Percentiles rank a stretch among this genome's conserved stretches.
Conservation (phyloP, 2,329 filamentous ascomycete species). For the Fusarium succisae region DNA sequence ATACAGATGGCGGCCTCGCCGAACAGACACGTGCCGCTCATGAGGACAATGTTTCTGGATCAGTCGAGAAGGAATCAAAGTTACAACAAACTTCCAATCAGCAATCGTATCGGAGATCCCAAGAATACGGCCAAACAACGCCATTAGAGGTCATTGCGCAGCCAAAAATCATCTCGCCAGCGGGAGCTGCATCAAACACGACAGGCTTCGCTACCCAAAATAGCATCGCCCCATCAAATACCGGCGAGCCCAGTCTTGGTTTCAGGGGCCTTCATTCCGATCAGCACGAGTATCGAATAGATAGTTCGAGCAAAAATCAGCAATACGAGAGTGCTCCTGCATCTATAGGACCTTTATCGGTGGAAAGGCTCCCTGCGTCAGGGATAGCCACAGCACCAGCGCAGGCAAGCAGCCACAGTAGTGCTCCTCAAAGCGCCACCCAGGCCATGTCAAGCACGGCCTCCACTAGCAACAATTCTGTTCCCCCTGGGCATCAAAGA, state of each 20-base stretch:
- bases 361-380: constrained; percentile 22
- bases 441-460: constrained; percentile 30
- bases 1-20: constrained; percentile 22
- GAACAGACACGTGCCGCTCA: constrained; percentile 32
- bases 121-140: neutral
- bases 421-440: constrained; percentile 32
- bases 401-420: constrained; percentile 33
- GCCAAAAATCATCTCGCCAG: constrained; percentile 32
- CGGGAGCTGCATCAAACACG: constrained; percentile 27
- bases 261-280: constrained; percentile 37
- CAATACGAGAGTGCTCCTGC: constrained; percentile 40
- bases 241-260: constrained; percentile 28
- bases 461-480: constrained; percentile 29
- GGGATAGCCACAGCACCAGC: constrained; percentile 31
- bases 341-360: constrained; percentile 25
- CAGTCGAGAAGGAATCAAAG: constrained; percentile 4
- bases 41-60: constrained; percentile 5
- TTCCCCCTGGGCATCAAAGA: constrained; percentile 39
- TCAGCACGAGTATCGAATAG: constrained; percentile 21
- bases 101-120: neutral
- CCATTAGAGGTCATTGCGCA: constrained; percentile 6
- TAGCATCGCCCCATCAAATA: constrained; percentile 38
- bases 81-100: neutral
- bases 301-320: constrained; percentile 11
- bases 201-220: constrained; percentile 37